Conservation (phyloP, 2,329 filamentous ascomycete species). For the Fusarium agapanthi region DNA sequence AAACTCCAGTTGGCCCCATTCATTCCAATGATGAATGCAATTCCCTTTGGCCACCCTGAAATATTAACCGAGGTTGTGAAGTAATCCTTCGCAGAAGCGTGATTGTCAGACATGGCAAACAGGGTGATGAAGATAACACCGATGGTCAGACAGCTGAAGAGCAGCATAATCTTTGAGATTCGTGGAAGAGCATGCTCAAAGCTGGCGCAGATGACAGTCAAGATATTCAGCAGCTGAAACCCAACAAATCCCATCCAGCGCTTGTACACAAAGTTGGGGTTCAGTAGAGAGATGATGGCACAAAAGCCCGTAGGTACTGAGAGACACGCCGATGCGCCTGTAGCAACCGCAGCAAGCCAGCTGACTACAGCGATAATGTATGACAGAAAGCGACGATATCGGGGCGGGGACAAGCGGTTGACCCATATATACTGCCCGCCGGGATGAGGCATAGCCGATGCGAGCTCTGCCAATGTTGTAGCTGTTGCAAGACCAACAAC, state of each 20-base stretch:
- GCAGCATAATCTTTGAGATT: neutral
- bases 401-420: neutral
- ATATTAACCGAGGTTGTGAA: conserved; percentile 2
- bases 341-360: neutral
- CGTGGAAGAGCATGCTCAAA: neutral
- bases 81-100: neutral
- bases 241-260: conserved; percentile 4
- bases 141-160: neutral
- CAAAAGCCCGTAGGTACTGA: neutral
- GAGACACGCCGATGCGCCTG: neutral
- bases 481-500: neutral
- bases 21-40: conserved; percentile 1
- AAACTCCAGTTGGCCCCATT: conserved; percentile 4
- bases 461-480: neutral
- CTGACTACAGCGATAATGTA: neutral
- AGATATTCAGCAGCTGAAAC: neutral
- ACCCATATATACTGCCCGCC: conserved; percentile 8
- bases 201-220: neutral
- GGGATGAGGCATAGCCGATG: conserved; percentile 2
- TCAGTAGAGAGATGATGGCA: neutral
- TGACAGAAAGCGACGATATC: neutral
- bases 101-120: neutral
- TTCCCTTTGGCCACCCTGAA: neutral
- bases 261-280: neutral
- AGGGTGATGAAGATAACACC: neutral